Percentiles rank a stretch among this genome's conserved stretches.
Conservation (phyloP, 139 green algal genomes). For the Protoeuglena noctilucae region DNA sequence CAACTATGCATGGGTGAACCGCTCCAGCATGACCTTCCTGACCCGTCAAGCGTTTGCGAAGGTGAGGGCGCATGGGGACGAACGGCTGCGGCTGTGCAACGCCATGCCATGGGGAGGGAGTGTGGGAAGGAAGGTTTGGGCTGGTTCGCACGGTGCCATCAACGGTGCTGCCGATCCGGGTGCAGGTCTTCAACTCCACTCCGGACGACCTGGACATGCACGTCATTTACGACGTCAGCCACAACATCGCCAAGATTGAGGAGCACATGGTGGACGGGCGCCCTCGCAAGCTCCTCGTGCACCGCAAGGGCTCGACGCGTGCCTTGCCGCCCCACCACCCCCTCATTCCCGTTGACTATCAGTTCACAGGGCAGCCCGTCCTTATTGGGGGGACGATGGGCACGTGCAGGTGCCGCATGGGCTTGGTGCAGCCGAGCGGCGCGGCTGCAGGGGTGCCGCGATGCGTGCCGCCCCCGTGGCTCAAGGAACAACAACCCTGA, state of each 20-base stretch:
- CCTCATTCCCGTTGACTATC: constrained; percentile 76
- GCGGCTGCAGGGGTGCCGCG: too few relatives aligned
- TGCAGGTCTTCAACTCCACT: constrained; percentile 50
- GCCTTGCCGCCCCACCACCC: constrained; percentile 79
- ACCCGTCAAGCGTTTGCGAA: constrained; percentile 22
- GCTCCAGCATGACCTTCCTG: constrained; percentile 71
- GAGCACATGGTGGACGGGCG: constrained; percentile 65
- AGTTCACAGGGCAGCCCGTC: constrained; percentile 70
- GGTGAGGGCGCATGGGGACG: too few relatives aligned
- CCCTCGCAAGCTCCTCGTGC: constrained; percentile 60
- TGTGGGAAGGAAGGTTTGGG: too few relatives aligned
- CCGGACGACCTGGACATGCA: constrained; percentile 83
- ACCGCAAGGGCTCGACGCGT: constrained; percentile 72
- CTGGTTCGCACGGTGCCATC: too few relatives aligned
- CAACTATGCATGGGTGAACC: constrained; percentile 88
- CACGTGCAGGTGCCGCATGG: too few relatives aligned
- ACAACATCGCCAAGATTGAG: constrained; percentile 89
- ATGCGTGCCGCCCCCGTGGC: constrained; percentile 5
- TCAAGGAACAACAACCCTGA: too few relatives aligned
- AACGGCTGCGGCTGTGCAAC: too few relatives aligned
- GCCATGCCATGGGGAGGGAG: too few relatives aligned
- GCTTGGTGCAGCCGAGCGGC: too few relatives aligned
- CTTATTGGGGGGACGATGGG: constrained; percentile 85
- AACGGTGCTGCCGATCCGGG: too few relatives aligned
- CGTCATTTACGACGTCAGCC: constrained; percentile 75